phyloP scores from a whole-genome alignment of 306 rosid genomes.

The Quercus glauca region DNA sequence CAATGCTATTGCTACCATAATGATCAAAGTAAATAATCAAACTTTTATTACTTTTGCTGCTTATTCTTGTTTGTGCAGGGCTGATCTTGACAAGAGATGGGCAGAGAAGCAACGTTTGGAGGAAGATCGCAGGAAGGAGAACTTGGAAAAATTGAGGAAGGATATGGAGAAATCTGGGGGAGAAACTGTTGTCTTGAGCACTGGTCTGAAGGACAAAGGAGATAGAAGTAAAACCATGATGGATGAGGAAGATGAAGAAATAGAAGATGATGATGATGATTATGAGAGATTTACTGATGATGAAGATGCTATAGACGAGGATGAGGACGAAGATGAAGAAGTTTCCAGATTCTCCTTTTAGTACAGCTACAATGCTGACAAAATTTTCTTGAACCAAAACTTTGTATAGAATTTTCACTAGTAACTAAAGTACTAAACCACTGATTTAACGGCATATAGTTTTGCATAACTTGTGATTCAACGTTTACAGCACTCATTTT shows the following conservation, averaged over 20 bases:
- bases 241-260: slow-evolving; percentile 44
- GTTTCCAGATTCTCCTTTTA: slow-evolving; percentile 42
- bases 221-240: slow-evolving; percentile 33
- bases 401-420: slow-evolving; percentile 29
- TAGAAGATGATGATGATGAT: slow-evolving; percentile 44
- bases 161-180: slow-evolving; percentile 71
- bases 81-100: slow-evolving; percentile 77
- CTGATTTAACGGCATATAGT: background rate
- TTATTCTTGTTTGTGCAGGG: slow-evolving; percentile 37
- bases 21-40: background rate
- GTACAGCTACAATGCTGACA: slow-evolving; percentile 2
- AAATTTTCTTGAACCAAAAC: slow-evolving; percentile 13
- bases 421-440: background rate
- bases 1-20: background rate
- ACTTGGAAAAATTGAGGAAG: slow-evolving; percentile 66
- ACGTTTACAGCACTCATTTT: background rate
- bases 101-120: slow-evolving; percentile 75
- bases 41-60: slow-evolving; percentile 4
- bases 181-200: slow-evolving; percentile 69
- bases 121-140: slow-evolving; percentile 69
- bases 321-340: slow-evolving; percentile 63
- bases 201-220: slow-evolving; percentile 61
- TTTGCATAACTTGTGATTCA: background rate
- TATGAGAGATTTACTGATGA: slow-evolving; percentile 42
- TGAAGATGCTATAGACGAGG: slow-evolving; percentile 47